Evolutionary conservation across 2,329 filamentous ascomycete genomes (phyloP), one percentile per base, ranked within the genome.

Genomic region (Botryosphaeria dothidea): DNA sequence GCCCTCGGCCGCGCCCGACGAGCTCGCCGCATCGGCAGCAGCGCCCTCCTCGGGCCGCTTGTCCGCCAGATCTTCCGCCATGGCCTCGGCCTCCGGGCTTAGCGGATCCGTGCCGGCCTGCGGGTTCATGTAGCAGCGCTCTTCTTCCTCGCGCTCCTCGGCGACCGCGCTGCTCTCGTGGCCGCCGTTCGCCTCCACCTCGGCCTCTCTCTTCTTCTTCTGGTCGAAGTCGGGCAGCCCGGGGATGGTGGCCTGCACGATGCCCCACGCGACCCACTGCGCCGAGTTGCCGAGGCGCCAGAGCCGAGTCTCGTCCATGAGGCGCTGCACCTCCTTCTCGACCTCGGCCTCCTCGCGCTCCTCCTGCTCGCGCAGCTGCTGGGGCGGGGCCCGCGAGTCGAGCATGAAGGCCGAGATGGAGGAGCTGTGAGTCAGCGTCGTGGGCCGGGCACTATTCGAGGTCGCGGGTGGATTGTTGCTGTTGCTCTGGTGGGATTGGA

Each of bases 231-330:
- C 79, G 19, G 90, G 86, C 74, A 94, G 82, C 0, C 89, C 92
- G 0, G 92, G 88, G 1, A 96, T 84, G 75, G 95, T 93, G 54
- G 95, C 94, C 79, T 99, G 95, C 60, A 99, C 91, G 67, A 98
- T 92, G 25, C 95, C 95, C 95, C 95, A 99, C 1, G 93, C 92
- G 25, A 96, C 87, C 95, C 95, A 99, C 79, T 91, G 88, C 1
- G 92, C 92, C 38, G 90, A 93, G 78, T 95, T 96, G 43, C 92
- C 92, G 0, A 92, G 83, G 3, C 95, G 88, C 95, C 95, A 99
- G 51, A 96, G 82, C 17, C 88, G 84, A 2, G 92, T 89, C 79
- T 98, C 93, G 45, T 89, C 86, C 73, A 95, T 81, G 29, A 99
- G 82, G 60, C 87, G 85, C 56, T 86, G 82, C 5, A 96, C 84